Base-by-base conservation (phyloP, 306 rosid species). In the Vigna radiata region DNA sequence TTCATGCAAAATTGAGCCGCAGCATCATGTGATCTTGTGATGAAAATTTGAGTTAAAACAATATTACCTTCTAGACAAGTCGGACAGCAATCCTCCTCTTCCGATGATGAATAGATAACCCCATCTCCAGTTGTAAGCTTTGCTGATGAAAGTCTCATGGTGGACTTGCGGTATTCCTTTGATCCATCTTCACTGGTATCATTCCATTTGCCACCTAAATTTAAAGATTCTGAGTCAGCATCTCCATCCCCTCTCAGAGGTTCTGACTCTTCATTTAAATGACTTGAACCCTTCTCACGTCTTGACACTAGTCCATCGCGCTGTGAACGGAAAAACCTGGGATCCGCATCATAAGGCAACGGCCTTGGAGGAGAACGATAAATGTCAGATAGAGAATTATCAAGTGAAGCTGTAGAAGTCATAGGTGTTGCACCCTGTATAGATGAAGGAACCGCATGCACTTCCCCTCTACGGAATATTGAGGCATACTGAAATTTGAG, bases 321-420 rank as follows among this genome's bases (percentile, higher is more conserved):
- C 82, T 90, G 97, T 77, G 83, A 83, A 62, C 88, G 93, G 83
- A 83, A 79, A 81, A 70, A 81, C 85, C 98, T 86, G 14, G 97
- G 92, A 81, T 92, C 98, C 54, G 84, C 98, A 82, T 96, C 99
- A 71, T 96, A 96, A 73, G 99, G 99, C 87, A 96, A 81, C 41
- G 99, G 99, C 87, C 96, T 88, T 43, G 98, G 99, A 81, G 97
- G 99, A 82, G 99, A 92, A 53, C 87, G 99, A 83, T 92, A 96
- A 85, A 88, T 88, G 70, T 91, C 98, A 76, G 97, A 86, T 29
- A 96, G 64, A 61, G 97, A 87, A 89, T 87, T 85, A 82, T 92
- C 99, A 64, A 83, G 87, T 60, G 97, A 88, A 58, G 91, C 86
- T 21, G 98, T 47, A 56, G 97, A 77, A 75, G 84, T 86, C 85